phyloP scores from a whole-genome alignment of 352 stramenopile species.

The Phytophthora macrochlamydospora region DNA sequence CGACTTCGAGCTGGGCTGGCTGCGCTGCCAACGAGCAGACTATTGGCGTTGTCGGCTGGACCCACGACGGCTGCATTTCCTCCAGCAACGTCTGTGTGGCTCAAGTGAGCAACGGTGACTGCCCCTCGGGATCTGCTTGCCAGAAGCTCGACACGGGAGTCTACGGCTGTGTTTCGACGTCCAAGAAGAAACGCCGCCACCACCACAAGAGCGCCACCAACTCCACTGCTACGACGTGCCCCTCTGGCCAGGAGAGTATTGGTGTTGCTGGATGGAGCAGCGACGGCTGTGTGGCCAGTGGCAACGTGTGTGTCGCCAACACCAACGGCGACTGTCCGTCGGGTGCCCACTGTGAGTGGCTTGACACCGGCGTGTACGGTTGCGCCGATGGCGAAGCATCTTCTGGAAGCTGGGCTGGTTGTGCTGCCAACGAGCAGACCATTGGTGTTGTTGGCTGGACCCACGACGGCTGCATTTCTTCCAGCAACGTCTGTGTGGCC shows the following conservation, averaged over 20 bases:
- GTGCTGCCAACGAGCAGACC: slow-evolving; percentile 15
- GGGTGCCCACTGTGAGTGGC: slow-evolving; percentile 29
- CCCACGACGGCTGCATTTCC: slow-evolving; percentile 12
- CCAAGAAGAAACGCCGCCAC: slow-evolving; percentile 12
- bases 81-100: slow-evolving; percentile 22
- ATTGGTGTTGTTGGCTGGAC: slow-evolving; percentile 32
- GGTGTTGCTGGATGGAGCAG: slow-evolving; percentile 18
- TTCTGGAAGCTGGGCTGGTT: slow-evolving; percentile 8
- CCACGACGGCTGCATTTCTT: slow-evolving; percentile 25
- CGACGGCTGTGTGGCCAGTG: slow-evolving; percentile 10
- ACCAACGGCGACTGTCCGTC: slow-evolving; percentile 19
- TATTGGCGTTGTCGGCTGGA: slow-evolving; percentile 14
- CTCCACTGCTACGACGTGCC: neutral
- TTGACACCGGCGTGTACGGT: slow-evolving; percentile 36
- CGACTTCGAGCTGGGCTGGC: slow-evolving; percentile 4
- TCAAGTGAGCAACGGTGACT: slow-evolving; percentile 28
- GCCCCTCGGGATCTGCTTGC: slow-evolving; percentile 25
- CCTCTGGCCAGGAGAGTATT: slow-evolving; percentile 24
- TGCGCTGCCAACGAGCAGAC: slow-evolving; percentile 7
- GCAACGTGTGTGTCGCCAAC: slow-evolving; percentile 28
- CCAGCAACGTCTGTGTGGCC: slow-evolving; percentile 20
- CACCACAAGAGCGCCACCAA: slow-evolving; percentile 22
- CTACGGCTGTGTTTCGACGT: slow-evolving; percentile 32
- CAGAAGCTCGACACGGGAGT: slow-evolving; percentile 30
- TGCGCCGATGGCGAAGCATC: slow-evolving; percentile 22